phyloP scores from a whole-genome alignment of 1,284 basidiomycete species.

The Rhodotorula mucilaginosa region DNA sequence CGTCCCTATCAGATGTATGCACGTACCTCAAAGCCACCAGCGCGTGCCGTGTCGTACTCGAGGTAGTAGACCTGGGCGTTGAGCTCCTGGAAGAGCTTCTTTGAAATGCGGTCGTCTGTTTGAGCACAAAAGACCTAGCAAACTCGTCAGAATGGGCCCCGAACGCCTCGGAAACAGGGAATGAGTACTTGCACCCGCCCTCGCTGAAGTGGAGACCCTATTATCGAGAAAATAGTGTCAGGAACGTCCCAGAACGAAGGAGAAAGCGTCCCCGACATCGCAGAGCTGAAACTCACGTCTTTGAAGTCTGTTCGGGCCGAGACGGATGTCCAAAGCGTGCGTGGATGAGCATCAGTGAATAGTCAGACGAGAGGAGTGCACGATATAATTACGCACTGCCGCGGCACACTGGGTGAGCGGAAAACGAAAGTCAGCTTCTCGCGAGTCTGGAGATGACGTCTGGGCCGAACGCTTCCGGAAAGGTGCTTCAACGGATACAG shows the following conservation, averaged over 20 bases:
- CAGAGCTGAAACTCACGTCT: slow-evolving; percentile 1
- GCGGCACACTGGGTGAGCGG: background rate
- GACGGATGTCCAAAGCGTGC: no score
- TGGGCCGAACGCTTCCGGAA: slow-evolving; percentile 64
- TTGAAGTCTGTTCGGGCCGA: slow-evolving; percentile 2
- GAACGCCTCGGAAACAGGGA: background rate
- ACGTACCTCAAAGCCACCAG: slow-evolving; percentile 61
- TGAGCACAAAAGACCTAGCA: background rate
- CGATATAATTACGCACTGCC: background rate
- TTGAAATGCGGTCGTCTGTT: slow-evolving; percentile 64
- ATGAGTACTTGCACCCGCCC: slow-evolving; percentile 56
- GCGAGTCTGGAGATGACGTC: no score
- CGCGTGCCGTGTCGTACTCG: slow-evolving; percentile 73
- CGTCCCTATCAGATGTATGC: background rate
- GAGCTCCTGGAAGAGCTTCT: slow-evolving; percentile 55
- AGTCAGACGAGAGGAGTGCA: no score
- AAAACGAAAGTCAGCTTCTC: background rate
- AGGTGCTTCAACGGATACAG: slow-evolving; percentile 49
- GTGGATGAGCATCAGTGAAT: no score
- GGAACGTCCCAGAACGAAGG: slow-evolving; percentile 6
- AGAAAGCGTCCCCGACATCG: background rate
- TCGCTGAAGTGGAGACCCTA: slow-evolving; percentile 67
- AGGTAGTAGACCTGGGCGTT: slow-evolving; percentile 72
- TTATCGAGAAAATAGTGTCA: slow-evolving; percentile 8
- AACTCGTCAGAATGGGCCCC: background rate